Evolutionary conservation across 2,329 filamentous ascomycete genomes (phyloP).

Genomic region (Plenodomus tracheiphilus): DNA sequence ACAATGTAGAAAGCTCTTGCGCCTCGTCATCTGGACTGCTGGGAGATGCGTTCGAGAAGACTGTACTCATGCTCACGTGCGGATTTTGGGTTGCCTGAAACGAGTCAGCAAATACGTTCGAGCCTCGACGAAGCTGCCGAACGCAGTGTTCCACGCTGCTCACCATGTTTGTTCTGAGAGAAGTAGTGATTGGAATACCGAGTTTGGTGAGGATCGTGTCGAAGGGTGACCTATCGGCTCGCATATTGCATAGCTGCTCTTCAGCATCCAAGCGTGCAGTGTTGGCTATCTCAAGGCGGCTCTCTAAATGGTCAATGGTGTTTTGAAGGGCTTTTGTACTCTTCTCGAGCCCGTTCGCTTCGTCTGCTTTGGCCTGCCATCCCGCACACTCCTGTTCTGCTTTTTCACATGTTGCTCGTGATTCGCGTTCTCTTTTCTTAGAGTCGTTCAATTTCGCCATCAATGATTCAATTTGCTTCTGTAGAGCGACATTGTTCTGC

Average conservation of each 20-base stretch:
- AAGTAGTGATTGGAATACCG: not conserved
- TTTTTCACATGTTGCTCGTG: conserved; percentile 35
- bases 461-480: conserved; percentile 43
- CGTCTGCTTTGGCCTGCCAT: conserved; percentile 31
- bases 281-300: conserved; percentile 46
- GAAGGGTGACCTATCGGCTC: conserved; percentile 31
- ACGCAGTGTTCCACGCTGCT: not conserved
- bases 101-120: not conserved
- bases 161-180: not conserved
- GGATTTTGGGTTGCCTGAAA: conserved; percentile 8
- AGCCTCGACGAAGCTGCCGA: not conserved
- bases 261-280: conserved; percentile 47
- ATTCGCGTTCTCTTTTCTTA: conserved; percentile 39
- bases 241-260: conserved; percentile 40
- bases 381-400: conserved; percentile 37
- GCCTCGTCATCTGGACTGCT: conserved; percentile 16
- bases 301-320: conserved; percentile 44
- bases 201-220: conserved; percentile 18
- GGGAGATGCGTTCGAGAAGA: conserved; percentile 30
- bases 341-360: conserved; percentile 31
- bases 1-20: conserved; percentile 26
- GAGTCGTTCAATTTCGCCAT: conserved; percentile 46
- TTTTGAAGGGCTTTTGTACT: conserved; percentile 39
- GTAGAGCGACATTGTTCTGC: conserved; percentile 40
- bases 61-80: conserved; percentile 34